These are phyloP conservation scores for Epichloe sibirici DNA, from an alignment of 2,329 filamentous ascomycete species.

Conservation along the genomic window DNA sequence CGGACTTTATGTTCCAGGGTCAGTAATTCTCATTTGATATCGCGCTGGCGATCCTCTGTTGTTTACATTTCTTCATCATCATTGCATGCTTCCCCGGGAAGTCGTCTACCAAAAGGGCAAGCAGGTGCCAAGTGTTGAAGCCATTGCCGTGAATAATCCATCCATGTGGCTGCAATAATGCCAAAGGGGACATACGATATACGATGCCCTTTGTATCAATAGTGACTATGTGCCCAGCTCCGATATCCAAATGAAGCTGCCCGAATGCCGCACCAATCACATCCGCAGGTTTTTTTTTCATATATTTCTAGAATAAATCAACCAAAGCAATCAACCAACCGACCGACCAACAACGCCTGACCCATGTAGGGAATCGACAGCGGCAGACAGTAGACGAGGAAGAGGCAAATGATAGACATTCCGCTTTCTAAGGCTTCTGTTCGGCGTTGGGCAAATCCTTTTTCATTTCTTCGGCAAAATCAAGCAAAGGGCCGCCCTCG, in stretches of 20 bases:
- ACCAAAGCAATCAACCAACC: not conserved
- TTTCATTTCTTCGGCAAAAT: conserved; percentile 44
- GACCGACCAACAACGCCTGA: conserved; percentile 4
- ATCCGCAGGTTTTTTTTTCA: not conserved
- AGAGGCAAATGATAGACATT: not conserved
- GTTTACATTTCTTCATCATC: conserved; percentile 4
- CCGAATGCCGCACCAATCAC: not conserved
- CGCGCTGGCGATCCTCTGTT: conserved; percentile 5
- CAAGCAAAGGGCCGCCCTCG: conserved; percentile 36
- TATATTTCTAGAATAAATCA: not conserved
- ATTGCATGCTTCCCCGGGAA: not conserved
- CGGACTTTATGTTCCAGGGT: conserved; percentile 10
- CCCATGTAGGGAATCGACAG: not conserved
- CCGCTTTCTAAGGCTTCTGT: not conserved
- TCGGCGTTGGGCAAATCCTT: conserved; percentile 29
- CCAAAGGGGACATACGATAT: not conserved
- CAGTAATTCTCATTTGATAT: conserved; percentile 5
- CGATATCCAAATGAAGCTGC: not conserved
- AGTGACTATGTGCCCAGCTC: not conserved
- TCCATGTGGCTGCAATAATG: not conserved
- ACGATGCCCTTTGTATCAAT: not conserved
- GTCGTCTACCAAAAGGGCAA: not conserved
- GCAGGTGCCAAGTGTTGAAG: not conserved
- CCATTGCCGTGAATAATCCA: not conserved
- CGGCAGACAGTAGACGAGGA: not conserved